A percentile compares a stretch with the other conserved stretches of the same genome.
Conservation (phyloP, 1,284 basidiomycete genomes). For the Salmacisia buchloeana region DNA sequence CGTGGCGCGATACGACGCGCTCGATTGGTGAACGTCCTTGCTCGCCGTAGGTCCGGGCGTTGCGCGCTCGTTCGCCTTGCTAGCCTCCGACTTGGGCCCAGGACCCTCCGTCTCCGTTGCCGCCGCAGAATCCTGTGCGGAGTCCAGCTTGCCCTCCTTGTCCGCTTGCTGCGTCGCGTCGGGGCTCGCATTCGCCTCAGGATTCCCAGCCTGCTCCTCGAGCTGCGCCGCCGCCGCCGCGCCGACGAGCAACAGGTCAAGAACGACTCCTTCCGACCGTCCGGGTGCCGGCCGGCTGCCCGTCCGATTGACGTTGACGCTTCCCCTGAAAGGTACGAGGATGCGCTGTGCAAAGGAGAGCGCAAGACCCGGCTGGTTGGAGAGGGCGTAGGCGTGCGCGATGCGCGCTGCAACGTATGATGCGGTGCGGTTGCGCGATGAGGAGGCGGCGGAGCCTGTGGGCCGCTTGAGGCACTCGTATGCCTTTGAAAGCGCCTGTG, state of each 20-base stretch:
- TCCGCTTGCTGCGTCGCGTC: neutral
- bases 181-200: neutral
- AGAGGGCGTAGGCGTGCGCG: constrained; percentile 1
- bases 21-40: neutral
- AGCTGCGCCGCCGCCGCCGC: neutral
- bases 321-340: constrained; percentile 5
- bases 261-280: neutral
- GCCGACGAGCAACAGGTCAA: neutral
- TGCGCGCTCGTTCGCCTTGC: too few relatives aligned
- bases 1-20: neutral
- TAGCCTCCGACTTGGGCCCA: too few relatives aligned
- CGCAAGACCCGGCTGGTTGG: neutral
- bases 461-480: constrained; percentile 8
- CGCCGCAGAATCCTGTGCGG: too few relatives aligned
- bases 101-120: too few relatives aligned
- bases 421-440: neutral
- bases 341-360: constrained; percentile 4
- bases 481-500: neutral
- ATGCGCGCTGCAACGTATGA: constrained; percentile 5
- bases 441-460: neutral
- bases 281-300: neutral
- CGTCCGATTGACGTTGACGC: neutral
- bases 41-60: too few relatives aligned
- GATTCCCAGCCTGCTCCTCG: neutral
- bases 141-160: neutral